A percentile compares a stretch with the other conserved stretches of the same genome.
These are phyloP conservation scores for Borovskyia barvae DNA, from an alignment of 208 protist genomes.

Conservation along the genomic window DNA sequence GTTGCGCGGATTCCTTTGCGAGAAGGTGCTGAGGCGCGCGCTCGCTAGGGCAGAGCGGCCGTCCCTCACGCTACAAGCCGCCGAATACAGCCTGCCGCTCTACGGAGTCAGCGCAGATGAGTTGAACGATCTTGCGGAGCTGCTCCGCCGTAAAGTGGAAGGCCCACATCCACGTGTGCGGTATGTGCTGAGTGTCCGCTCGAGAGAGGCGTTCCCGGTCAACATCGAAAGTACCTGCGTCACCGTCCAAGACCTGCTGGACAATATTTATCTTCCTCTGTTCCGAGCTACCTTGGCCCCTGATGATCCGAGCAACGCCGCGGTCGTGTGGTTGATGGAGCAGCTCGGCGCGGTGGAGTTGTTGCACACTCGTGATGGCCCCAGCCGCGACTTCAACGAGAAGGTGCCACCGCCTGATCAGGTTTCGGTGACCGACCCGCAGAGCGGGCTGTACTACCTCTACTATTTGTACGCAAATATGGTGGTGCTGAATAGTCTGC, in stretches of 20 bases:
- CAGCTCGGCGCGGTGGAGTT: slow-evolving; percentile 80
- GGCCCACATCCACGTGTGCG: slow-evolving; percentile 80
- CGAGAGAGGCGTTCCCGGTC: slow-evolving; percentile 60
- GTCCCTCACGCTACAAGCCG: slow-evolving; percentile 47
- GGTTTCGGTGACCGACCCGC: slow-evolving; percentile 79
- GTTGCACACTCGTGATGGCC: slow-evolving; percentile 69
- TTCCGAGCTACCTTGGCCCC: slow-evolving; percentile 95
- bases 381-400: slow-evolving; percentile 65
- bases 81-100: slow-evolving; percentile 83
- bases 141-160: slow-evolving; percentile 46
- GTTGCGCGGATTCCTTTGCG: slow-evolving; percentile 51
- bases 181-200: slow-evolving; percentile 95
- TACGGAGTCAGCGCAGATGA: slow-evolving; percentile 71
- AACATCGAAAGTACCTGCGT: slow-evolving; percentile 39
- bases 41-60: slow-evolving; percentile 57
- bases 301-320: slow-evolving; percentile 64
- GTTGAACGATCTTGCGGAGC: slow-evolving; percentile 55
- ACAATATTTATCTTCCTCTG: slow-evolving; percentile 97
- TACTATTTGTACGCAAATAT: slow-evolving; percentile 99
- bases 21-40: slow-evolving; percentile 48
- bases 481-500: slow-evolving; percentile 93
- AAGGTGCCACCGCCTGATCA: slow-evolving; percentile 37
- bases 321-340: slow-evolving; percentile 89
- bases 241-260: slow-evolving; percentile 94
- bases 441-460: slow-evolving; percentile 96